Base-by-base conservation (phyloP, 441 rosid genomes). In the Aleurites moluccanus region DNA sequence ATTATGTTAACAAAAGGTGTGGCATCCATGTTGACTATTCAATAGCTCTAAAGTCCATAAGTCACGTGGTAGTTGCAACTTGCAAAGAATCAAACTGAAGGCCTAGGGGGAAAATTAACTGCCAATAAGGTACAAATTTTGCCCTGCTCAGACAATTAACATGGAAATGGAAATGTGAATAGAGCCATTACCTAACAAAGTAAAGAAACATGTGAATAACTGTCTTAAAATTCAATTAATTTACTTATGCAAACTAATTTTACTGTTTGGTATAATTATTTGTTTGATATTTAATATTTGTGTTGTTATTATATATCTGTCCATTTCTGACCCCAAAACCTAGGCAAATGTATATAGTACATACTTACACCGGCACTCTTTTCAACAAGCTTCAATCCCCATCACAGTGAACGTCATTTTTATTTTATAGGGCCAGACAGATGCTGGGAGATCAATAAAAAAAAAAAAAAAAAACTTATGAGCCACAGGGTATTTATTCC, bases 321-420 rank as follows among this genome's bases (percentile, higher is more conserved):
- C 71, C 64, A 42, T 35, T 59, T 67, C 77, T 56, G 74, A 73
- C 81, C 50, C 74, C 82, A 85, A 82, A 79, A 71, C 74, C 85
- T 79, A 86, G 85, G 77, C 79, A 73, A 2, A 9, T 62, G 57
- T 70, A 30, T 27, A 20, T 20, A n/a, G n/a, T n/a, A 8, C 30
- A 18, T 6, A 52, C 62, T 30, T 72, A 2, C 64, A 55, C 28
- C 62, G 83, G 81, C 88, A 82, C 90, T 23, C 85, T 73, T 79
- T 63, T 77, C 83, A 23, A 85, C 76, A 75, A 60, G 23, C 78
- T 57, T 71, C 75, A 73, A 70, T 71, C 73, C 73, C 82, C 65
- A 45, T 73, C 74, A 73, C 3, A 44, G 50, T 52, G 40, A 66
- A 56, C 40, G 10, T 15, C 50, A 18, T 5, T 38, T 38, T 38